phyloP scores from a whole-genome alignment of 2,329 filamentous ascomycete species.

The Xylariaceae sp. region DNA sequence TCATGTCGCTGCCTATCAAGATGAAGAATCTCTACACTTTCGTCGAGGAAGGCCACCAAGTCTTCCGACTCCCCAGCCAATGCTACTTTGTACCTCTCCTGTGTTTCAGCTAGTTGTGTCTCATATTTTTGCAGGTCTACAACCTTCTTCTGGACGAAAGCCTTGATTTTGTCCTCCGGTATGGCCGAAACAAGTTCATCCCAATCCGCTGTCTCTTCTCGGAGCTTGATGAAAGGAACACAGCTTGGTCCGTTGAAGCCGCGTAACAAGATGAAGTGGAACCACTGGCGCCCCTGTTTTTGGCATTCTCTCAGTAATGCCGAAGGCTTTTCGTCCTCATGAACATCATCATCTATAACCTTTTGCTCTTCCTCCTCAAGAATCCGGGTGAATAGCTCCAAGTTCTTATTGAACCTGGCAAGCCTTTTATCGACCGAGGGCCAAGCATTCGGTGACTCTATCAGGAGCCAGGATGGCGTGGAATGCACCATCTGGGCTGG shows the following conservation, averaged over 20 bases:
- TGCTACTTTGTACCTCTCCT: conserved; percentile 5
- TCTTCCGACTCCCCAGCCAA: conserved; percentile 2
- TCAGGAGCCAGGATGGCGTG: conserved; percentile 10
- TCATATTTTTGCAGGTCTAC: conserved; percentile 5
- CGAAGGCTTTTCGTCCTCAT: conserved; percentile 14
- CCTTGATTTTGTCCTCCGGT: conserved; percentile 4
- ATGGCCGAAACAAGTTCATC: conserved; percentile 16
- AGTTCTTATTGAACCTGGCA: conserved; percentile 10
- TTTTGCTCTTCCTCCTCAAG: conserved; percentile 14
- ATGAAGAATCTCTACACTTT: conserved; percentile 2
- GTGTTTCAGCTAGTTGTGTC: conserved; percentile 7
- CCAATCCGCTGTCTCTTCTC: conserved; percentile 17
- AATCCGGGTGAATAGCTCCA: conserved; percentile 7
- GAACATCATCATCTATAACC: not conserved
- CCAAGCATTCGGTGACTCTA: conserved; percentile 13
- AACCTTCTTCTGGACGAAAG: conserved; percentile 12
- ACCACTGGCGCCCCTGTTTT: conserved; percentile 9
- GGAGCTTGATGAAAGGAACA: conserved; percentile 19
- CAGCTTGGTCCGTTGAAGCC: conserved; percentile 15
- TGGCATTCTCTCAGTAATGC: conserved; percentile 5
- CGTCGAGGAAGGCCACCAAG: conserved; percentile 1
- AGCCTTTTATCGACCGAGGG: conserved; percentile 10
- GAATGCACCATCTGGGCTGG: conserved; percentile 9
- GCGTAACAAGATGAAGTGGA: conserved; percentile 19
- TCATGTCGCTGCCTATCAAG: conserved; percentile 9